Conservation (phyloP, 768 basidiomycete species). For the Termitomyces sp. region DNA sequence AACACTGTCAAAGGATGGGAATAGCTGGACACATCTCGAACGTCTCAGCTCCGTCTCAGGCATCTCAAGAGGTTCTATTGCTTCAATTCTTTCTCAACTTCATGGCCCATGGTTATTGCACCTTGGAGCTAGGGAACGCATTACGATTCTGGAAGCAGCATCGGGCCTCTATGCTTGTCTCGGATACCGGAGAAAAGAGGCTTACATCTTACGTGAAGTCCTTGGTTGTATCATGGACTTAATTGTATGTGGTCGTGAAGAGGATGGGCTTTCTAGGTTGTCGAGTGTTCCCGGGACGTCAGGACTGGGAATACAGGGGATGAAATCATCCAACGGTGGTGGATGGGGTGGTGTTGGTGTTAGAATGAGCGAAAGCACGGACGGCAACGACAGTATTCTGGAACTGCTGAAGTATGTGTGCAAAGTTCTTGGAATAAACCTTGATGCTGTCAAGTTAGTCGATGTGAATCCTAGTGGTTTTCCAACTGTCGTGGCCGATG, state of each 20-base stretch:
- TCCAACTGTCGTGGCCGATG: neutral
- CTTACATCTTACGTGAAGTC: slow-evolving; percentile 79
- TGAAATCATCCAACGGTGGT: slow-evolving; percentile 24
- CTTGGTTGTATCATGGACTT: slow-evolving; percentile 81
- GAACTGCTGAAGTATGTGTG: slow-evolving; percentile 69
- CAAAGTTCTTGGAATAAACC: slow-evolving; percentile 74
- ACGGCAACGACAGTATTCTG: slow-evolving; percentile 82
- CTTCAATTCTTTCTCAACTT: slow-evolving; percentile 56
- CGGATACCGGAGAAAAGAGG: slow-evolving; percentile 86
- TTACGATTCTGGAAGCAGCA: slow-evolving; percentile 62
- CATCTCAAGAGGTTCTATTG: slow-evolving; percentile 64
- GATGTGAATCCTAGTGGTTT: slow-evolving; percentile 17
- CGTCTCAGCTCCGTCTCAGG: slow-evolving; percentile 64
- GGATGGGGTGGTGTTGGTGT: slow-evolving; percentile 59
- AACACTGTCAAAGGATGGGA: slow-evolving; percentile 42
- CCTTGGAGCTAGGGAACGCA: slow-evolving; percentile 69
- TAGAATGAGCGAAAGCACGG: slow-evolving; percentile 64
- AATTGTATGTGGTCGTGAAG: slow-evolving; percentile 79
- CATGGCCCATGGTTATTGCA: slow-evolving; percentile 88
- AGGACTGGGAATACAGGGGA: slow-evolving; percentile 44
- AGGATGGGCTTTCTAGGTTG: slow-evolving; percentile 47
- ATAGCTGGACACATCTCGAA: slow-evolving; percentile 49
- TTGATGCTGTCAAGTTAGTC: slow-evolving; percentile 61
- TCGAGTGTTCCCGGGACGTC: slow-evolving; percentile 33
- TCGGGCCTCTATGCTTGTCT: slow-evolving; percentile 75